Evolutionary conservation across 805 yeast genomes (phyloP).

Genomic region (Yamadazyma takamatsuzukensis): DNA sequence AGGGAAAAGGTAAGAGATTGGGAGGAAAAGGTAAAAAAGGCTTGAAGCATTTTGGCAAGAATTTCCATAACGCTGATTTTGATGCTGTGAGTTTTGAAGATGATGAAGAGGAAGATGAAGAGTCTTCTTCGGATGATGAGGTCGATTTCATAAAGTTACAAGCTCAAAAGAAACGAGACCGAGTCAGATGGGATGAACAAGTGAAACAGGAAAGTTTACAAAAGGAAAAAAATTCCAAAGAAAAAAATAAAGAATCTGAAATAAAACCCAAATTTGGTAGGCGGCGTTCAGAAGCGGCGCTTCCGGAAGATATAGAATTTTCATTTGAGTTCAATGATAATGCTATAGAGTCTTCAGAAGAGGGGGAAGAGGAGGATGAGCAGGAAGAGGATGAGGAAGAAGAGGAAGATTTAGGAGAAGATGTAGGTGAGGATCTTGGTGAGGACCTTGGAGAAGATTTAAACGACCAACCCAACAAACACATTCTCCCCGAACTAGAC

Average conservation of each 20-base stretch:
- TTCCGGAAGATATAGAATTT: slow-evolving; percentile 42
- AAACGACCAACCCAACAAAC: slow-evolving; percentile 4
- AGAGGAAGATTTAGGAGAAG: slow-evolving; percentile 66
- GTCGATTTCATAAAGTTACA: slow-evolving; percentile 72
- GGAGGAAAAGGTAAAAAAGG: slow-evolving; percentile 6
- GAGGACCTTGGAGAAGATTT: slow-evolving; percentile 8
- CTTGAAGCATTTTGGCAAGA: slow-evolving; percentile 4
- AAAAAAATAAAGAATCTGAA: slow-evolving; percentile 11
- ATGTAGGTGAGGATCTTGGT: slow-evolving; percentile 14
- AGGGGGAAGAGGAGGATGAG: slow-evolving; percentile 15
- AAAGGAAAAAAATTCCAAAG: slow-evolving; percentile 3
- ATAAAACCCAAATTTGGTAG: slow-evolving; percentile 27
- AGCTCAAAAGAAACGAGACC: slow-evolving; percentile 53
- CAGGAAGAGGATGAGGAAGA: slow-evolving; percentile 10
- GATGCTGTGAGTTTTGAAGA: slow-evolving; percentile 7
- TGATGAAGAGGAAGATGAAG: slow-evolving; percentile 15
- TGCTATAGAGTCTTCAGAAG: slow-evolving; percentile 19
- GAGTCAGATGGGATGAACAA: slow-evolving; percentile 1
- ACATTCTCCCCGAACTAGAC: slow-evolving; percentile 21
- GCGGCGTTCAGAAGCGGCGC: slow-evolving; percentile 33
- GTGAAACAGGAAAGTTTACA: too few species aligned
- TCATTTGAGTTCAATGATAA: slow-evolving; percentile 39
- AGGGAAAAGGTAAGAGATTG: slow-evolving; percentile 2
- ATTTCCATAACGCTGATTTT: slow-evolving; percentile 1
- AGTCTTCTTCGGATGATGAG: slow-evolving; percentile 58